Conservation (phyloP, 2,329 filamentous ascomycete genomes). For the Fusarium lateritium region DNA sequence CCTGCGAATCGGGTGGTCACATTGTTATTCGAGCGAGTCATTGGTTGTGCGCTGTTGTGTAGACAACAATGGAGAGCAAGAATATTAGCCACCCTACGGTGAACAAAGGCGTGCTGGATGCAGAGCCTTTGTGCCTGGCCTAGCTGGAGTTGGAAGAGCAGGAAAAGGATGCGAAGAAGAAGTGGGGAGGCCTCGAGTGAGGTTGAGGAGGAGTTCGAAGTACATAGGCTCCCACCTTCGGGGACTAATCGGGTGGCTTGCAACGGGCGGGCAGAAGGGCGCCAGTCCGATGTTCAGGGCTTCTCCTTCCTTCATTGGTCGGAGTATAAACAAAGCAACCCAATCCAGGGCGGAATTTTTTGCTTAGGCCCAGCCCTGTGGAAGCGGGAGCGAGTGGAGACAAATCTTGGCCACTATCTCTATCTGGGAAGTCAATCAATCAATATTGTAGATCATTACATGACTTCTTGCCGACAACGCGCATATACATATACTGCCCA, state of each 20-base stretch:
- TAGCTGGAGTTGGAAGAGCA: neutral
- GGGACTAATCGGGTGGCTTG: conserved; percentile 23
- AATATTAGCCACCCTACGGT: neutral
- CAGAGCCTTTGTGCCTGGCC: neutral
- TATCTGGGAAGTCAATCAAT: neutral
- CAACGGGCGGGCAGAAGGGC: conserved; percentile 38
- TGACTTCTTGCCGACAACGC: neutral
- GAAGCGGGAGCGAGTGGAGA: conserved; percentile 36
- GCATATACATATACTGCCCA: neutral
- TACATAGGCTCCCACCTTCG: conserved; percentile 18
- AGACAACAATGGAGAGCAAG: conserved; percentile 6
- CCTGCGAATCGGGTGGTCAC: conserved; percentile 18
- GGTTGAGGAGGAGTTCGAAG: conserved; percentile 21
- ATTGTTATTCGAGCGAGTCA: conserved; percentile 2
- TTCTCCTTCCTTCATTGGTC: conserved; percentile 23
- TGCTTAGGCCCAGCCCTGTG: conserved; percentile 39
- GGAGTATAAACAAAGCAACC: conserved; percentile 23
- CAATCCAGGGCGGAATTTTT: conserved; percentile 33
- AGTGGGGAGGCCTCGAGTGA: conserved; percentile 21
- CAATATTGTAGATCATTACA: neutral
- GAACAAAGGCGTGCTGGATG: conserved; percentile 14
- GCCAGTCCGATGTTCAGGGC: conserved; percentile 34
- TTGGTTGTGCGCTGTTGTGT: conserved; percentile 7
- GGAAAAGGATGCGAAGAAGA: conserved; percentile 9
- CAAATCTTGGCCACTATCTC: conserved; percentile 1